Evolutionary conservation across 768 basidiomycete genomes (phyloP), one percentile per base, ranked within the genome.

Genomic region (Lentinula sp.): DNA sequence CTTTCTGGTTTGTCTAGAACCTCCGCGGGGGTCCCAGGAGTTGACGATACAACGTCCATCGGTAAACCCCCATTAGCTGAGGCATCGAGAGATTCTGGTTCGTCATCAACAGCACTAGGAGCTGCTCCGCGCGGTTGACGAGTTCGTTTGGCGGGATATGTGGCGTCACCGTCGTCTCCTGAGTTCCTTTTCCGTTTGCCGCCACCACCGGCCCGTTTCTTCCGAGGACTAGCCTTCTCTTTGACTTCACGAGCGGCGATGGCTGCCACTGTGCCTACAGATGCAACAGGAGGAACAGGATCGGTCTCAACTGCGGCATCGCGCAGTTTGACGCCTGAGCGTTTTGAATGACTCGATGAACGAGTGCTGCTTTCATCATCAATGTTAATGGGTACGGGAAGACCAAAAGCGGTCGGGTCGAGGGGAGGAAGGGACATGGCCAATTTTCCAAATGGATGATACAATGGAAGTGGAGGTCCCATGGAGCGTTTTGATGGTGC

Each of bases 141-240:
- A 18, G 84, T 77, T 28, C 85, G 79, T 72, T 87, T 89, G 10
- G 86, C 84, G n/a, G 87, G 86, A 67, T 87, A 88, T n/a, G 83
- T 81, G 1, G 81, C 78, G 63, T 88, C 86, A 12, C 80, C 82
- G 50, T 87, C 85, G 48, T 88, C 86, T 6, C 67, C 70, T 36
- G 86, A 85, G 67, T 76, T 85, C 20, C 86, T 76, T 68, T 80
- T 85, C 58, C 87, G 76, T 68, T 84, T 86, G 13, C 73, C 77
- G 32, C 77, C 78, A 1, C 75, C 76, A 9, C 77, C 77, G 70
- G 72, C 53, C 61, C 76, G 70, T 68, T 76, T 77, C 71, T 83
- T 83, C 52, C 82, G 79, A 23, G 85, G 82, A 67, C 79, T 85
- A 3, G 79, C 63, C 59, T 76, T 76, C 36, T 77, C 80, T 64